Evolutionary conservation across 257 asterid genomes (phyloP).

Genomic region (Solanum appendiculatum): DNA sequence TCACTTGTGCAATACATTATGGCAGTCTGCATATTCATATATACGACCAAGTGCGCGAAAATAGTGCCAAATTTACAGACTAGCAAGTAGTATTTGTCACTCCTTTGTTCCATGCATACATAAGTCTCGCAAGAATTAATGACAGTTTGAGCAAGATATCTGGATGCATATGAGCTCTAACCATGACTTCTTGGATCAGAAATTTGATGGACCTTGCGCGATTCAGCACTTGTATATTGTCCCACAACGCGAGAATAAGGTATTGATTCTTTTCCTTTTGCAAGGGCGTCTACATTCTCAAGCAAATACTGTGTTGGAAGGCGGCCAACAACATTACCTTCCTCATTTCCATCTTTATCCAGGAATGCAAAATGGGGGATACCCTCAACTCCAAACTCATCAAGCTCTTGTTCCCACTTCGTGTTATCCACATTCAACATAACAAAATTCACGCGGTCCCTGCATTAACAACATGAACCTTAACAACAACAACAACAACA

Average conservation of each 20-base stretch:
- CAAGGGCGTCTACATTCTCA: slow-evolving; percentile 85
- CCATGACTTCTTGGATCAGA: slow-evolving; percentile 94
- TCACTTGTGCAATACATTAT: not conserved
- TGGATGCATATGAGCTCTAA: slow-evolving; percentile 5
- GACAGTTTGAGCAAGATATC: not conserved
- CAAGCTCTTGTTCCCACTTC: slow-evolving; percentile 99
- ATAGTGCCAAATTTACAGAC: not conserved
- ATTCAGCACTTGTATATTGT: slow-evolving; percentile 62
- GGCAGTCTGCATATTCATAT: not conserved
- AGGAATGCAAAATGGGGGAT: slow-evolving; percentile 97
- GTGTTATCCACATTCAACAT: slow-evolving; percentile 97
- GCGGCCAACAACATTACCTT: slow-evolving; percentile 91
- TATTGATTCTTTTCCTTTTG: slow-evolving; percentile 62
- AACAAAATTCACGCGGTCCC: slow-evolving; percentile 87
- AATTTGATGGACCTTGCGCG: slow-evolving; percentile 57
- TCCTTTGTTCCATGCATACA: not conserved
- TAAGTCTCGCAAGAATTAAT: not conserved
- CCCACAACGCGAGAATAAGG: slow-evolving; percentile 94
- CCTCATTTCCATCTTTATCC: slow-evolving; percentile 79
- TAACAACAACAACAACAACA: not conserved
- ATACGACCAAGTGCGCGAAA: not conserved
- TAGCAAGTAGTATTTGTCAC: not conserved
- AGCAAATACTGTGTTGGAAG: slow-evolving; percentile 71
- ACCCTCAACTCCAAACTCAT: slow-evolving; percentile 97
- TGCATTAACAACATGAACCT: slow-evolving; percentile 11